These are phyloP conservation scores for Trichosporon sp. DNA, from an alignment of 1,284 basidiomycete species.

Conservation along the genomic window DNA sequence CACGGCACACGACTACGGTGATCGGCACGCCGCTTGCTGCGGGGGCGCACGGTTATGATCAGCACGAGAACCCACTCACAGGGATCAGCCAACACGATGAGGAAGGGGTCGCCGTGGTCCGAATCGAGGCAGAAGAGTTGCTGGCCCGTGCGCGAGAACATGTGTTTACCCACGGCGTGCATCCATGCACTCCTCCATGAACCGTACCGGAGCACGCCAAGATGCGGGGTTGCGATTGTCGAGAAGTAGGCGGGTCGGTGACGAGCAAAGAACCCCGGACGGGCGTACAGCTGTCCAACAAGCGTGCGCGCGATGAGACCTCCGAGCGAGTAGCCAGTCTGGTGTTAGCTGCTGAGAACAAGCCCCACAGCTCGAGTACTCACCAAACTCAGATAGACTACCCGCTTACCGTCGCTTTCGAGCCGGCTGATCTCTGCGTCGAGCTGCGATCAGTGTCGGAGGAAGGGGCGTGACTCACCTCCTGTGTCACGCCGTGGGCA, in stretches of 20 bases:
- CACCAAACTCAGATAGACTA: slow-evolving; percentile 49
- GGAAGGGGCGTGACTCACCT: slow-evolving; percentile 35
- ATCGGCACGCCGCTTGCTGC: neutral
- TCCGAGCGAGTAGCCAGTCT: slow-evolving; percentile 4
- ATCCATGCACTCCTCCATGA: slow-evolving; percentile 45
- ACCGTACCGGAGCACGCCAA: slow-evolving; percentile 48
- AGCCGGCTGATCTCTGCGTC: slow-evolving; percentile 47
- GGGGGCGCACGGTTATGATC: neutral
- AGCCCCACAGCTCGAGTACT: slow-evolving; percentile 15
- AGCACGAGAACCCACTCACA: slow-evolving; percentile 58
- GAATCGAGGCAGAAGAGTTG: slow-evolving; percentile 76
- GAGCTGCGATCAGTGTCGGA: slow-evolving; percentile 33
- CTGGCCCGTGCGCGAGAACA: slow-evolving; percentile 81
- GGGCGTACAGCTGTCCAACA: slow-evolving; percentile 48
- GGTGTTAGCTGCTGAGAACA: neutral
- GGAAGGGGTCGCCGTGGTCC: slow-evolving; percentile 66
- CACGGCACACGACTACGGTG: neutral
- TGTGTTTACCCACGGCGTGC: slow-evolving; percentile 66
- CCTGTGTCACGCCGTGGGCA: slow-evolving; percentile 44
- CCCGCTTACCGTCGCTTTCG: slow-evolving; percentile 40
- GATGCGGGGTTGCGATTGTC: slow-evolving; percentile 54
- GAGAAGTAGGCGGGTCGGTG: slow-evolving; percentile 51
- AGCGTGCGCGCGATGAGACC: slow-evolving; percentile 48
- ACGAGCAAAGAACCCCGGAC: slow-evolving; percentile 48
- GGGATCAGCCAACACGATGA: slow-evolving; percentile 85